These are phyloP conservation scores for Pyrus communis DNA, from an alignment of 306 rosid genomes.

Conservation along the genomic window DNA sequence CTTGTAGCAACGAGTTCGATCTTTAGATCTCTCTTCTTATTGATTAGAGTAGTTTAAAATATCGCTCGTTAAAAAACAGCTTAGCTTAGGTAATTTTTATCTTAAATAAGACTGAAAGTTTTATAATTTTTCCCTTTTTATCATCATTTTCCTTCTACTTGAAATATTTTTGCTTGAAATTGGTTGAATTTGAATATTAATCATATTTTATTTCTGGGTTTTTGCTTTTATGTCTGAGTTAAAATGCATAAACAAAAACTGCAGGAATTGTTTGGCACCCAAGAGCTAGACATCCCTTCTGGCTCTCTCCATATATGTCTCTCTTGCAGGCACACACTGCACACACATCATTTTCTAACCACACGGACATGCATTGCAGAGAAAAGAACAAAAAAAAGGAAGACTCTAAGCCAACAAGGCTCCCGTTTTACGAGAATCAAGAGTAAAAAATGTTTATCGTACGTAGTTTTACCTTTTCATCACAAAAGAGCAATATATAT, in stretches of 20 bases:
- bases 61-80: not conserved
- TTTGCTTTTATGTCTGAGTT: not conserved
- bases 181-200: not conserved
- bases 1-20: not conserved
- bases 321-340: slow-evolving; percentile 2
- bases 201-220: not conserved
- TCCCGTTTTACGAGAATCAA: too few relatives aligned
- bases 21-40: not conserved
- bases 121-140: not conserved
- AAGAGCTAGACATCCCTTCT: slow-evolving; percentile 6
- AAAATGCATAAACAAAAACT: not conserved
- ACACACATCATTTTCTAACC: not conserved
- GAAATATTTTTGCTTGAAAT: not conserved
- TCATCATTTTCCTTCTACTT: not conserved
- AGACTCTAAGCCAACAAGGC: too few relatives aligned
- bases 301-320: slow-evolving; percentile 1
- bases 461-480: too few relatives aligned
- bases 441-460: too few relatives aligned
- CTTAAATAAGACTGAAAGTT: not conserved
- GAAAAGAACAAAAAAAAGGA: not conserved
- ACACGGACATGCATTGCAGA: not conserved
- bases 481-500: not conserved
- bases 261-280: slow-evolving; percentile 1
- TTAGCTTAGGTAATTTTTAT: too few relatives aligned
- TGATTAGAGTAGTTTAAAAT: not conserved